A percentile compares a stretch with the other conserved stretches of the same genome.
Conservation (phyloP, 805 yeast species). For the Monosporozyma servazzii region DNA sequence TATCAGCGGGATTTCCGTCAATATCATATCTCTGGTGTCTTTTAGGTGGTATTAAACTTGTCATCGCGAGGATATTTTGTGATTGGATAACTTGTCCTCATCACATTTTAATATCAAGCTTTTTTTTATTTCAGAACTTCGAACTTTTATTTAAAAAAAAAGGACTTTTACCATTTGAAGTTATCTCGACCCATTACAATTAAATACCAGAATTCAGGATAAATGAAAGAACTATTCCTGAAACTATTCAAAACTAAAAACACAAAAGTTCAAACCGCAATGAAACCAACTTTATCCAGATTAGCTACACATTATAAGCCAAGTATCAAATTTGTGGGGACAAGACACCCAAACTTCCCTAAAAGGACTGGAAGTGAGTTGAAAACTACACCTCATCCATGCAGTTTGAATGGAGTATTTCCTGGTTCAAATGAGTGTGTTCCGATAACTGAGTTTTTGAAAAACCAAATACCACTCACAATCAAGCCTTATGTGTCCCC, state of each 20-base stretch:
- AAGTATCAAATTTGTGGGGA: conserved; percentile 79
- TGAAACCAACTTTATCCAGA: conserved; percentile 14
- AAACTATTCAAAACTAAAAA: background rate
- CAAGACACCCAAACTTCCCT: conserved; percentile 47
- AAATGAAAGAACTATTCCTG: background rate
- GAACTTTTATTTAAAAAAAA: background rate
- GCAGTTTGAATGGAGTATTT: conserved; percentile 19
- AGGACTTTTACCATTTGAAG: background rate
- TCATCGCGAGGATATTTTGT: background rate
- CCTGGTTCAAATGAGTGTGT: conserved; percentile 26
- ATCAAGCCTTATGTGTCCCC: conserved; percentile 26
- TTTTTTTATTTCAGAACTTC: background rate
- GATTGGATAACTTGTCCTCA: background rate
- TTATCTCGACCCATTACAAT: too few species aligned
- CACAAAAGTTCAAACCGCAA: background rate
- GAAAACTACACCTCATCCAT: conserved; percentile 20
- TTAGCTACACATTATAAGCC: conserved; percentile 41
- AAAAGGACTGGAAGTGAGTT: conserved; percentile 7
- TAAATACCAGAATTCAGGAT: too few species aligned
- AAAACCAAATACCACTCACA: conserved; percentile 34
- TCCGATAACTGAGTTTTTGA: conserved; percentile 14
- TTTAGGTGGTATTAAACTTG: background rate
- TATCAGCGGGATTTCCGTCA: too few species aligned
- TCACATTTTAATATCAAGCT: background rate
- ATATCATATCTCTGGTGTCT: background rate